Conservation (phyloP, 2,329 filamentous ascomycete species). For the Dothistroma septosporum region DNA sequence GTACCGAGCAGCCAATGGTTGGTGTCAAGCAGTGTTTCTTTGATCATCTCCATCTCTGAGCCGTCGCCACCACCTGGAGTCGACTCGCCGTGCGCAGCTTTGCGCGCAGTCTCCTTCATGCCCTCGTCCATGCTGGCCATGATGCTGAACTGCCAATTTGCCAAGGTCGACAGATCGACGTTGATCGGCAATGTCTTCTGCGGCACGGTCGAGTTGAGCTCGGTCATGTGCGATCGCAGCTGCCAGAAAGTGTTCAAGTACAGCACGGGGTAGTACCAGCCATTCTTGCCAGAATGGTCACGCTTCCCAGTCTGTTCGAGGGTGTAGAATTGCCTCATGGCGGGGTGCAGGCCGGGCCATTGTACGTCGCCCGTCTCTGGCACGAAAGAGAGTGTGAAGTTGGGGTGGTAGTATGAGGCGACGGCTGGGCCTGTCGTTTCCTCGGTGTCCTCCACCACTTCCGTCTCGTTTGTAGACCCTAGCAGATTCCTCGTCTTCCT, state of each 20-base stretch:
- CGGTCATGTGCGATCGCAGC: slow-evolving; percentile 81
- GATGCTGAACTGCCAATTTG: slow-evolving; percentile 83
- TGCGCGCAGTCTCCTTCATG: slow-evolving; percentile 74
- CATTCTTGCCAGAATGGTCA: slow-evolving; percentile 78
- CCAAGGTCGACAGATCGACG: slow-evolving; percentile 75
- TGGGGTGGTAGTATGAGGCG: slow-evolving; percentile 88
- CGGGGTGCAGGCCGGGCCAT: slow-evolving; percentile 65
- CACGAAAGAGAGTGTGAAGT: slow-evolving; percentile 83
- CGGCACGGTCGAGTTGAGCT: slow-evolving; percentile 89
- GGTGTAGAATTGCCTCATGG: slow-evolving; percentile 70
- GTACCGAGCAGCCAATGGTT: slow-evolving; percentile 86
- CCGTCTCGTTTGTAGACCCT: slow-evolving; percentile 44
- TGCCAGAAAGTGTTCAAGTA: slow-evolving; percentile 99
- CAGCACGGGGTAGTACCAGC: slow-evolving; percentile 88
- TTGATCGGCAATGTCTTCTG: slow-evolving; percentile 77
- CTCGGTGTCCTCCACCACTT: slow-evolving; percentile 47
- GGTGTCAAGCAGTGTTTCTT: slow-evolving; percentile 88
- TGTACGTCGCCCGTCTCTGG: slow-evolving; percentile 70
- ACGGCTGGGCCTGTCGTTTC: slow-evolving; percentile 62
- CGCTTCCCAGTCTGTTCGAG: slow-evolving; percentile 77
- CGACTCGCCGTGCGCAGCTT: slow-evolving; percentile 69
- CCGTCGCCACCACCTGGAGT: slow-evolving; percentile 79
- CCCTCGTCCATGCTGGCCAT: slow-evolving; percentile 82
- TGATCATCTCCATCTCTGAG: slow-evolving; percentile 93
- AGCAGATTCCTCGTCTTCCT: slow-evolving; percentile 84